Conservation (phyloP, 768 basidiomycete genomes). For the Russula compacta region DNA sequence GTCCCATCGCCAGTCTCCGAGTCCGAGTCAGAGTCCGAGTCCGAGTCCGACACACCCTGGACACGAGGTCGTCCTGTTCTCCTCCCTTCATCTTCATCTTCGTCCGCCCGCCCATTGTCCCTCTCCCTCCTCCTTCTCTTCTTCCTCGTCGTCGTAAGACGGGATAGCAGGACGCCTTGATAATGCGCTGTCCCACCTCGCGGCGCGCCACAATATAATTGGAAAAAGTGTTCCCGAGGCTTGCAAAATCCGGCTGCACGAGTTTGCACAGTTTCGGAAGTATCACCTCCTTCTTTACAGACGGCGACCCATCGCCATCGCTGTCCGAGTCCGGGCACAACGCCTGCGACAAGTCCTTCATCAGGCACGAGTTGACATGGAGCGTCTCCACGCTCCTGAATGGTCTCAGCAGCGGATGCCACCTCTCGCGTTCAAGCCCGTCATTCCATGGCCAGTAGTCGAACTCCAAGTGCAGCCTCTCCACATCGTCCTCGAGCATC, state of each 20-base stretch:
- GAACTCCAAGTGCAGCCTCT: too few species aligned
- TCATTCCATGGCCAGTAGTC: too few species aligned
- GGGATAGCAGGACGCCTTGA: not conserved
- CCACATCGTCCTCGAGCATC: too few species aligned
- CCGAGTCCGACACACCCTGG: not conserved
- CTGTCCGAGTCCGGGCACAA: not conserved
- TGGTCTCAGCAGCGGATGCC: not conserved
- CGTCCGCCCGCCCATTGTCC: not conserved
- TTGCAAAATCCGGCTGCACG: not conserved
- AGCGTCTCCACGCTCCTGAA: not conserved
- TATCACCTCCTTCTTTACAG: not conserved
- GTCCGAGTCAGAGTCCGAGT: not conserved
- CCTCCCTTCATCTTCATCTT: not conserved
- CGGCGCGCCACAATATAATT: not conserved
- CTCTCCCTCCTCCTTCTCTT: not conserved
- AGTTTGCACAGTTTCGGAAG: not conserved
- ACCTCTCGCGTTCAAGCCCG: too few species aligned
- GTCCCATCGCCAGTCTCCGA: not conserved
- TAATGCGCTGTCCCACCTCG: not conserved
- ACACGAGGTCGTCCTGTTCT: not conserved
- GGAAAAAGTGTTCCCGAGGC: not conserved
- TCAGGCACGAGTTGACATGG: not conserved
- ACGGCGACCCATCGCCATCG: too few species aligned
- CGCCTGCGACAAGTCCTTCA: not conserved
- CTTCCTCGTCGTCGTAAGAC: not conserved